Percentiles rank a stretch among this genome's conserved stretches.
These are phyloP conservation scores for Hordeum marinum DNA, from an alignment of 176 grass and related monocot species.

Conservation along the genomic window DNA sequence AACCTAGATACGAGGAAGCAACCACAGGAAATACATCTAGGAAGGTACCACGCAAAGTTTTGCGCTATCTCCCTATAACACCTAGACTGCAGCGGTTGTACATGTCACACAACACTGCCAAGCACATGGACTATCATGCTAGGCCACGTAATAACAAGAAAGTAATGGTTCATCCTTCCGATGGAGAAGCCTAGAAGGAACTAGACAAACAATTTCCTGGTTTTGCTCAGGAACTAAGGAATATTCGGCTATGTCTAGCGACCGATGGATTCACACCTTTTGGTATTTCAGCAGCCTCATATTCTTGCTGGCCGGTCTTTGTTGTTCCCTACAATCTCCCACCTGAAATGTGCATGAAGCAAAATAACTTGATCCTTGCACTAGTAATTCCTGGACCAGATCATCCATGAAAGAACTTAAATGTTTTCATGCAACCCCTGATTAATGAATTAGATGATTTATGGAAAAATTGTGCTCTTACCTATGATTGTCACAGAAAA, in stretches of 20 bases:
- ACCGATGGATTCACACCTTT: constrained; percentile 13
- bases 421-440: neutral
- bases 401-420: neutral
- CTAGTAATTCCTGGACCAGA: constrained; percentile 1
- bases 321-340: constrained; percentile 11
- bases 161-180: neutral
- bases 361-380: neutral
- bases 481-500: neutral
- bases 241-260: neutral
- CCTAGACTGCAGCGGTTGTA: neutral
- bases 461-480: neutral
- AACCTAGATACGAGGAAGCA: neutral
- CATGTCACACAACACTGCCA: neutral
- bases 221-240: neutral
- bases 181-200: constrained; percentile 16
- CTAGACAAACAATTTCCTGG: neutral
- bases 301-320: neutral
- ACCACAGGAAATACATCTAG: neutral
- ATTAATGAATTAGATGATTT: neutral
- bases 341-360: neutral
- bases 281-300: neutral
- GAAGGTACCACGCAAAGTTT: neutral
- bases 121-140: neutral
- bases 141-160: neutral
- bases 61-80: neutral